Base-by-base conservation (phyloP, 2,329 filamentous ascomycete species). In the Colletotrichum gloeosporioides region DNA sequence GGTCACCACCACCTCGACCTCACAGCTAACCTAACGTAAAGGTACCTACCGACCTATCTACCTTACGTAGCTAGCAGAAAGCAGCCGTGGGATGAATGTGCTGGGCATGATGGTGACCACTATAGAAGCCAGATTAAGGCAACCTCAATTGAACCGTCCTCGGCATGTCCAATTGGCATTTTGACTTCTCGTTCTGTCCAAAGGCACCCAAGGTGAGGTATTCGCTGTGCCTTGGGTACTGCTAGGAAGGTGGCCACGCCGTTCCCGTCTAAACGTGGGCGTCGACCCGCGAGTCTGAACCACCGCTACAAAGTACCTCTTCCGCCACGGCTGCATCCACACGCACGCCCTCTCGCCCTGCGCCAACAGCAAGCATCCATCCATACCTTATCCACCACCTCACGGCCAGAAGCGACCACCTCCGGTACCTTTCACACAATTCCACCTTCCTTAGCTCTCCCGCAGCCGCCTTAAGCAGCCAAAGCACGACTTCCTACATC, bases 221-320 rank as follows among this genome's bases (percentile, higher is more conserved):
- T 53, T 53, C 44, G 44, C 13, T n/a, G 44, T 53, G 22, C 44
- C 44, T 22, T 25, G 44, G n/a, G 12, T 7, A 22, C 44, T 53
- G 44, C 44, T 53, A 53, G 44, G 44, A 53, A 53, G n/a, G 44
- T 65, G 32, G 31, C 64, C 31, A 76, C 49, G 70, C 74, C 74
- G 74, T 76, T 76, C 74, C 71, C 74, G 74, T 76, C 74, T 59
- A 65, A 76, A 76, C 64, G 65, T 65, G 74, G 64, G 57, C 64
- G 70, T 74, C 70, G 62, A 69, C 61, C n/a, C 44, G n/a, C 44
- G 59, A 74, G 32, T 69, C 59, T 66, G 74, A 69, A 69, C 74
- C 65, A 53, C 64, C 49, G 63, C 73, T 53, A 53, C 44, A 53
- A 53, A 53, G 44, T 53, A 53, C 44, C 44, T 53, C 44, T 53